These are phyloP conservation scores for Lagerstroemia speciosa DNA, from an alignment of 345 rosid genomes.

Conservation along the genomic window DNA sequence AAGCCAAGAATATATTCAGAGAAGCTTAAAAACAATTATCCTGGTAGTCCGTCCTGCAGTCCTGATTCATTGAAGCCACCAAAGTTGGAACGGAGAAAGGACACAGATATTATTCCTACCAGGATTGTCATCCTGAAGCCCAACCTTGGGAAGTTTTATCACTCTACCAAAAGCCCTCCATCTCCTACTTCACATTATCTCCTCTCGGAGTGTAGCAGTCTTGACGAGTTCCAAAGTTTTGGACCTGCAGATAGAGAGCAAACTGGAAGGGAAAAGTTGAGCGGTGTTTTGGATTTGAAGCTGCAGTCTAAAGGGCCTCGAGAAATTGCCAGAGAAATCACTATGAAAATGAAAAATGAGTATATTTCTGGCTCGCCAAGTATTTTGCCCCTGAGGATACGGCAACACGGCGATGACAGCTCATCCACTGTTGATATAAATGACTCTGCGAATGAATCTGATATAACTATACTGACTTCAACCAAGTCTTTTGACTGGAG, in stretches of 20 bases:
- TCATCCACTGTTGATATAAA: slow-evolving; percentile 53
- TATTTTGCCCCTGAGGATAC: slow-evolving; percentile 35
- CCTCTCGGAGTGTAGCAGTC: slow-evolving; percentile 33
- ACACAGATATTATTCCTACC: slow-evolving; percentile 36
- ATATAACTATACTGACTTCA: slow-evolving; percentile 29
- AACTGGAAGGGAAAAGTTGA: slow-evolving; percentile 32
- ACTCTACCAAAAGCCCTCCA: slow-evolving; percentile 32
- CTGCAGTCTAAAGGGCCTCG: slow-evolving; percentile 52
- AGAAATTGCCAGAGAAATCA: slow-evolving; percentile 55
- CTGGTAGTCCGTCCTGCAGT: slow-evolving; percentile 23
- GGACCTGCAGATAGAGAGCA: slow-evolving; percentile 25
- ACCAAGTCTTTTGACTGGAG: slow-evolving; percentile 37
- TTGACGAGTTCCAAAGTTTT: slow-evolving; percentile 25
- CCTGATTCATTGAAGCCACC: slow-evolving; percentile 25
- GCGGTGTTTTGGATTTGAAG: slow-evolving; percentile 39
- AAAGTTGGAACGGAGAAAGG: slow-evolving; percentile 34
- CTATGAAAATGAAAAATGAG: slow-evolving; percentile 52
- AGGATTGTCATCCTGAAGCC: slow-evolving; percentile 92
- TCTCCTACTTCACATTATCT: slow-evolving; percentile 44
- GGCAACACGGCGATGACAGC: slow-evolving; percentile 80
- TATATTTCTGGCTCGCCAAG: slow-evolving; percentile 29
- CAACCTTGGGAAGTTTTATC: slow-evolving; percentile 47
- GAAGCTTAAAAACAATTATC: slow-evolving; percentile 13
- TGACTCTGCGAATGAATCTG: slow-evolving; percentile 68
- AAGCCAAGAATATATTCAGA: slow-evolving; percentile 23